Evolutionary conservation across 1,139 yeast species (phyloP).

Genomic region (Debaryomycetaceae sp.): DNA sequence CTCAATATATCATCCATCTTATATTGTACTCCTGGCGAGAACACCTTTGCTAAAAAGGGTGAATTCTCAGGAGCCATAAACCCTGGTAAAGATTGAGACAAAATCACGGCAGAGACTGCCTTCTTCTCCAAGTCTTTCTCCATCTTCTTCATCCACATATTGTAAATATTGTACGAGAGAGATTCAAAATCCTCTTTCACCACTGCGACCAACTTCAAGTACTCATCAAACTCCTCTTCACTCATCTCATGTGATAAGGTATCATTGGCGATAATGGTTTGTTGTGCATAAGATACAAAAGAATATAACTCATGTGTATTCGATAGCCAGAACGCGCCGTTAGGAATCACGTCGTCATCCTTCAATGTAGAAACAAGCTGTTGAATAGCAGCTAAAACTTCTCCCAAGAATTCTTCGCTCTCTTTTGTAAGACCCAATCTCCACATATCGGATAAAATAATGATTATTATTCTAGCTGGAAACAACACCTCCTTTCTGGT

Average conservation of each 20-base stretch:
- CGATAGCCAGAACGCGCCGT: constrained; percentile 97
- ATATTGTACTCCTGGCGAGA: constrained; percentile 68
- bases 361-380: constrained; percentile 65
- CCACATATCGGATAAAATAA: constrained; percentile 97
- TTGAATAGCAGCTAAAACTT: constrained; percentile 85
- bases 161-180: constrained; percentile 88
- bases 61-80: constrained; percentile 87
- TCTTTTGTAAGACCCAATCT: constrained; percentile 90
- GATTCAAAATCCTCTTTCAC: constrained; percentile 94
- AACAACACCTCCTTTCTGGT: constrained; percentile 89
- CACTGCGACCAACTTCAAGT: constrained; percentile 83
- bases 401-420: constrained; percentile 88
- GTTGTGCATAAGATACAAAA: constrained; percentile 91
- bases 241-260: constrained; percentile 80
- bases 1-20: constrained; percentile 95
- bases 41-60: constrained; percentile 81
- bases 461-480: constrained; percentile 94
- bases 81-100: constrained; percentile 95
- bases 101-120: constrained; percentile 89
- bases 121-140: constrained; percentile 89
- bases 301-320: constrained; percentile 95
- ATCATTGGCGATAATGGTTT: constrained; percentile 81
- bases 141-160: constrained; percentile 96
- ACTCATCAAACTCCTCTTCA: constrained; percentile 86
- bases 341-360: constrained; percentile 84